A percentile compares a stretch with the other conserved stretches of the same genome.
These are phyloP conservation scores for Amaranthus cruentus DNA, from an alignment of 148 eudicot genomes.

Conservation along the genomic window DNA sequence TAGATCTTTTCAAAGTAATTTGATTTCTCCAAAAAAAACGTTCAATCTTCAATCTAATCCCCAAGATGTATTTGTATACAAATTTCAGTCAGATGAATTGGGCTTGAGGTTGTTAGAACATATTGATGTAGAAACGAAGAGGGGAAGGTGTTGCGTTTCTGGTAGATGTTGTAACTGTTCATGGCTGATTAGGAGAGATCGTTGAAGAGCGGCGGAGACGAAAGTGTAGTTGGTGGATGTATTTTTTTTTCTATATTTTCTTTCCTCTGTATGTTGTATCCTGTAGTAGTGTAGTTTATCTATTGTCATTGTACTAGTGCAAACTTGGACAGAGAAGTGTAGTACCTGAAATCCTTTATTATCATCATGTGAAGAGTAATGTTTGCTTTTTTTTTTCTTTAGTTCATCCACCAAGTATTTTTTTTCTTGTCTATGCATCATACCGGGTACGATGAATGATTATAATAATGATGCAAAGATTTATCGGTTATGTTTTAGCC, in stretches of 20 bases:
- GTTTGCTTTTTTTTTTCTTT: slow-evolving; percentile 1
- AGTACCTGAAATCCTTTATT: slow-evolving; percentile 6
- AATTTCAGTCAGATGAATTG: too few relatives aligned
- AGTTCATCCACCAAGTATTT: background rate
- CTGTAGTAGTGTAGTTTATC: slow-evolving; percentile 14
- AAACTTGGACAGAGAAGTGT: slow-evolving; percentile 16
- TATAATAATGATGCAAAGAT: too few relatives aligned
- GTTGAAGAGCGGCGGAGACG: slow-evolving; percentile 25
- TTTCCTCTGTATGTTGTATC: slow-evolving; percentile 13
- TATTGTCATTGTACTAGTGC: slow-evolving; percentile 5
- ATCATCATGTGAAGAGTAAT: slow-evolving; percentile 13
- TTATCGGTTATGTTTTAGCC: too few relatives aligned
- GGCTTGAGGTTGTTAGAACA: too few relatives aligned
- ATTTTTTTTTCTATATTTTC: background rate
- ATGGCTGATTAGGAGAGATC: slow-evolving; percentile 16
- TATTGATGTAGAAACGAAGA: too few relatives aligned
- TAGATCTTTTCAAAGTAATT: too few relatives aligned
- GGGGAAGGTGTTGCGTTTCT: too few relatives aligned
- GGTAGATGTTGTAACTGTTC: slow-evolving; percentile 29
- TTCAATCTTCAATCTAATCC: too few relatives aligned
- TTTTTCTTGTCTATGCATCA: background rate
- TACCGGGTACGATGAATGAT: too few relatives aligned
- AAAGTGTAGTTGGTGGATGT: slow-evolving; percentile 18
- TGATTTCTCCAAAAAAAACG: too few relatives aligned
- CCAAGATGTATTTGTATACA: too few relatives aligned